Percentiles rank a stretch among this genome's conserved stretches.
Conservation (phyloP, 192 early-diverging fungal species). For the Physocladia obscura region DNA sequence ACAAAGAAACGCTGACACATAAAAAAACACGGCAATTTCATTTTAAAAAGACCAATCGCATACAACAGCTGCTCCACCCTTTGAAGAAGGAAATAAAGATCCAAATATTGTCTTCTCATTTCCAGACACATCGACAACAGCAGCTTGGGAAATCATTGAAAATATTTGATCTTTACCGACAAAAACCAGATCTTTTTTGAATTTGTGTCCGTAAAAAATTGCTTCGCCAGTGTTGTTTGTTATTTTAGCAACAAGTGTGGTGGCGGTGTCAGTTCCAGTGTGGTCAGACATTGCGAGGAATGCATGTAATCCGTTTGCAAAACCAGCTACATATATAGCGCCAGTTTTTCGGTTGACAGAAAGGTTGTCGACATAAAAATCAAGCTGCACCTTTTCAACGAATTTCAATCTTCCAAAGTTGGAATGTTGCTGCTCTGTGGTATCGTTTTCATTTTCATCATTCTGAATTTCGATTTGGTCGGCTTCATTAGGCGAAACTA, state of each 20-base stretch:
- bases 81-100: neutral
- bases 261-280: neutral
- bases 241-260: neutral
- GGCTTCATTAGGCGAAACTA: too few relatives aligned
- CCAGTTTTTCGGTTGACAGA: conserved; percentile 1
- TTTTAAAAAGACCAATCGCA: conserved; percentile 16
- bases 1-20: too few relatives aligned
- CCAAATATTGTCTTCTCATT: conserved; percentile 17
- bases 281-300: neutral
- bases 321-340: neutral
- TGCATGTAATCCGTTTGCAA: neutral
- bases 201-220: conserved; percentile 24
- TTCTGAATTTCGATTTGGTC: too few relatives aligned
- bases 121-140: neutral
- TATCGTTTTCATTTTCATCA: too few relatives aligned
- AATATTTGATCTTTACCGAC: neutral
- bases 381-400: conserved; percentile 8
- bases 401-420: conserved; percentile 8
- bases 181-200: neutral
- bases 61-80: neutral
- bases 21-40: too few relatives aligned
- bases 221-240: conserved; percentile 19
- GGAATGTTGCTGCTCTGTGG: too few relatives aligned
- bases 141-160: conserved; percentile 4
- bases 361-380: conserved; percentile 6